Evolutionary conservation across 495 filamentous ascomycete species (phyloP).

Genomic region (Durotheca rogersii): DNA sequence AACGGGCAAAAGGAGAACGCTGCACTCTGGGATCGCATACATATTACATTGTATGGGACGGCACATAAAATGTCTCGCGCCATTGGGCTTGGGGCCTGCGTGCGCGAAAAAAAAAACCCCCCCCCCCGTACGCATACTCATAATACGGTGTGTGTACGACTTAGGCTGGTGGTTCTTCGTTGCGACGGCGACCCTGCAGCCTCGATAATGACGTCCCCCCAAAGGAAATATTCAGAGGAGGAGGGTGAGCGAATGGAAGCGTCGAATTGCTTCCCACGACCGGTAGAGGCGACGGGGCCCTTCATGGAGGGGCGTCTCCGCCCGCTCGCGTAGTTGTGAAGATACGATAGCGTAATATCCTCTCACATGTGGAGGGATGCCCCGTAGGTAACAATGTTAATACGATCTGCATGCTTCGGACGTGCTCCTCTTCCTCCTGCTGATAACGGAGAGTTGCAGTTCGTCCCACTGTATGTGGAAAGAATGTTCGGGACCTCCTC

Average conservation of each 20-base stretch:
- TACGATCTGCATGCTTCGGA: not conserved
- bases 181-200: slow-evolving; percentile 1
- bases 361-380: slow-evolving; percentile 7
- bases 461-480: slow-evolving; percentile 14
- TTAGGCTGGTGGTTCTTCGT: slow-evolving; percentile 1
- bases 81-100: no score
- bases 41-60: not conserved
- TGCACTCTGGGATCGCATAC: not conserved
- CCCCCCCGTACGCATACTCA: no score
- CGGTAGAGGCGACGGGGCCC: not conserved
- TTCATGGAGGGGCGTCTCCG: slow-evolving; percentile 1
- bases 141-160: slow-evolving; percentile 6
- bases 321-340: slow-evolving; percentile 10
- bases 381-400: slow-evolving; percentile 10
- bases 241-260: not conserved
- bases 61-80: not conserved
- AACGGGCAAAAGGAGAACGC: not conserved
- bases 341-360: slow-evolving; percentile 1
- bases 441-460: slow-evolving; percentile 15
- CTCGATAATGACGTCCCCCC: not conserved
- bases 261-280: not conserved
- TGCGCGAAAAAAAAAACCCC: no score
- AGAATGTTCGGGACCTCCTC: slow-evolving; percentile 1
- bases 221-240: slow-evolving; percentile 7
- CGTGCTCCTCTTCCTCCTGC: not conserved